Evolutionary conservation across 2,329 filamentous ascomycete species (phyloP).

Genomic region (Seiridium unicorne): DNA sequence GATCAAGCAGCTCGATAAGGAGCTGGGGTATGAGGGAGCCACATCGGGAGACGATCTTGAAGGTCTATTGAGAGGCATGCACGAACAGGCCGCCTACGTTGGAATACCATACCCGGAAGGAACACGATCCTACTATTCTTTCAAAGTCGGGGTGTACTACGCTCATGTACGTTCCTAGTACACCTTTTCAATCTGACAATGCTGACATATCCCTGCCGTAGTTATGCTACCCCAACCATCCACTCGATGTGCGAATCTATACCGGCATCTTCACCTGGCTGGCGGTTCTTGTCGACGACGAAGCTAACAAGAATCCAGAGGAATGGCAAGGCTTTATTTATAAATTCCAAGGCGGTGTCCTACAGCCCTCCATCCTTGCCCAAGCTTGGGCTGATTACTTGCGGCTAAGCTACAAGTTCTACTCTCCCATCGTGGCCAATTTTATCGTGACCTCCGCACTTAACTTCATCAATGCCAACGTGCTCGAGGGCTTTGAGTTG

Average conservation of each 20-base stretch:
- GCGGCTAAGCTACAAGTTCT: constrained; percentile 18
- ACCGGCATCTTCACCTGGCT: constrained; percentile 30
- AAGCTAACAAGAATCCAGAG: constrained; percentile 13
- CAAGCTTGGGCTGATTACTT: constrained; percentile 20
- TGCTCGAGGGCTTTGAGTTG: constrained; percentile 20
- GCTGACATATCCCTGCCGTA: not conserved
- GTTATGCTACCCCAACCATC: not conserved
- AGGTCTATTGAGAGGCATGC: not conserved
- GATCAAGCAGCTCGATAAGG: not conserved
- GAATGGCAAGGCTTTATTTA: constrained; percentile 22
- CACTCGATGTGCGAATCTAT: constrained; percentile 25
- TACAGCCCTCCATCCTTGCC: constrained; percentile 17
- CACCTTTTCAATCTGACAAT: not conserved
- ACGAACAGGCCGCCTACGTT: not conserved
- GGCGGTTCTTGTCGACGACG: constrained; percentile 27
- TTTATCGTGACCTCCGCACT: constrained; percentile 24
- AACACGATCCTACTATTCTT: not conserved
- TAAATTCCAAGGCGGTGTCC: constrained; percentile 17
- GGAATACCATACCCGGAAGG: not conserved
- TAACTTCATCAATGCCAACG: constrained; percentile 26
- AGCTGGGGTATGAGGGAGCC: not conserved
- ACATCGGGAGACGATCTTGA: not conserved
- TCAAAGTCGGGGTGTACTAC: not conserved
- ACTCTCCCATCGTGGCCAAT: constrained; percentile 23
- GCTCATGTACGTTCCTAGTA: not conserved